phyloP scores from a whole-genome alignment of 257 asterid species.

The Gynochthodes officinalis region DNA sequence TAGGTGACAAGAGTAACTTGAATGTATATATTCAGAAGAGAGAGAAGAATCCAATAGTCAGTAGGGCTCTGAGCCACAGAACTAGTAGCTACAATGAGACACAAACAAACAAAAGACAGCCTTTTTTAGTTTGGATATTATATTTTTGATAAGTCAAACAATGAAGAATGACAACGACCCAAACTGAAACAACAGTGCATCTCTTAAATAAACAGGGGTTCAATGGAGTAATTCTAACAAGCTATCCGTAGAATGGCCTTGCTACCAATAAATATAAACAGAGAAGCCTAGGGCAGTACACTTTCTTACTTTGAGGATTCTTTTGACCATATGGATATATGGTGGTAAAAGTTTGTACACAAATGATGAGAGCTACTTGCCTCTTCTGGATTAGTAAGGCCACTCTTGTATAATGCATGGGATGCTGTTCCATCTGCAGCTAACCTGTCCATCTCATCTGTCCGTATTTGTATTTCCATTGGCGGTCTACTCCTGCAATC shows the following conservation, averaged over 20 bases:
- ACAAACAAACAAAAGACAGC: neutral
- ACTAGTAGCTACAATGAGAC: neutral
- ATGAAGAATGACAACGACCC: neutral
- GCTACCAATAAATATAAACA: neutral
- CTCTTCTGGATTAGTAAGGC: constrained; percentile 86
- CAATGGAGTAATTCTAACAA: neutral
- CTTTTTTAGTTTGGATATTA: neutral
- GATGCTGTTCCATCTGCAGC: constrained; percentile 96
- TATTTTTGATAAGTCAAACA: neutral
- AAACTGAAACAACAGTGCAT: neutral
- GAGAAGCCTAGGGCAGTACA: neutral
- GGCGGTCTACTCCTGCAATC: constrained; percentile 51
- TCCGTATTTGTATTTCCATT: constrained; percentile 93
- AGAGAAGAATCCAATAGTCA: neutral
- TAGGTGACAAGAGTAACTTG: neutral
- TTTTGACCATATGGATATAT: neutral
- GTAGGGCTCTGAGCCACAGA: neutral
- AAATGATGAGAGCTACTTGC: constrained; percentile 27
- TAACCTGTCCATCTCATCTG: constrained; percentile 77
- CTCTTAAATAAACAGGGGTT: neutral
- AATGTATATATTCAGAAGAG: neutral
- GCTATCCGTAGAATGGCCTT: neutral
- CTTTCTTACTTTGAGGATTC: neutral
- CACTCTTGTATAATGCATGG: constrained; percentile 88
- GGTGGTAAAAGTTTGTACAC: neutral